Percentiles rank a stretch among this genome's conserved stretches.
Conservation (phyloP, 305 asterid genomes). For the Lippia alba region DNA sequence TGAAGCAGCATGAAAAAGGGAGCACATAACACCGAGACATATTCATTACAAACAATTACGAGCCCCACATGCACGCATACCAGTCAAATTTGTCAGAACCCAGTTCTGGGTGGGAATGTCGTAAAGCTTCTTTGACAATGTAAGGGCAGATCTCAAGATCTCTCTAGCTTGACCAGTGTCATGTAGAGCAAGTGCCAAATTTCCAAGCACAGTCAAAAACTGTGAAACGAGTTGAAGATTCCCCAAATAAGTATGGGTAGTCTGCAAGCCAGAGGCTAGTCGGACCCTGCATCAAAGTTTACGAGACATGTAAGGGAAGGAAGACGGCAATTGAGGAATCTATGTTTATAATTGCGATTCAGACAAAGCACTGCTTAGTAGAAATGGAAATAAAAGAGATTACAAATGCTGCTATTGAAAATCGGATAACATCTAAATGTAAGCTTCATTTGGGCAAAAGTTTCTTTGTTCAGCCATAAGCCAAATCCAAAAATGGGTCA, state of each 20-base stretch:
- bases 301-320: conserved; percentile 15
- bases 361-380: not conserved
- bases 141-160: conserved; percentile 92
- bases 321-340: conserved; percentile 22
- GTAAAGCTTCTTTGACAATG: conserved; percentile 85
- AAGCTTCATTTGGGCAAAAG: not conserved
- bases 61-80: conserved; percentile 38
- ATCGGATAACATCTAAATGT: not conserved
- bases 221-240: conserved; percentile 99
- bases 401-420: not conserved
- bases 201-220: conserved; percentile 87
- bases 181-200: conserved; percentile 83
- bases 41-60: conserved; percentile 8
- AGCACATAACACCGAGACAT: not conserved
- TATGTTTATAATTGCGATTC: not conserved
- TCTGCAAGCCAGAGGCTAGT: conserved; percentile 94
- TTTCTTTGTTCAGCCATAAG: not conserved
- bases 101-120: conserved; percentile 97
- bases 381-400: not conserved
- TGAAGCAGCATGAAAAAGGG: too few relatives aligned
- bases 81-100: conserved; percentile 86
- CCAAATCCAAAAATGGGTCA: not conserved
- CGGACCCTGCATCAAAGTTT: conserved; percentile 61
- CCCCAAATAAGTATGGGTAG: conserved; percentile 80
- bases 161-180: conserved; percentile 98